These are phyloP conservation scores for Sarocladium strictum DNA, from an alignment of 2,329 filamentous ascomycete genomes.

Conservation along the genomic window DNA sequence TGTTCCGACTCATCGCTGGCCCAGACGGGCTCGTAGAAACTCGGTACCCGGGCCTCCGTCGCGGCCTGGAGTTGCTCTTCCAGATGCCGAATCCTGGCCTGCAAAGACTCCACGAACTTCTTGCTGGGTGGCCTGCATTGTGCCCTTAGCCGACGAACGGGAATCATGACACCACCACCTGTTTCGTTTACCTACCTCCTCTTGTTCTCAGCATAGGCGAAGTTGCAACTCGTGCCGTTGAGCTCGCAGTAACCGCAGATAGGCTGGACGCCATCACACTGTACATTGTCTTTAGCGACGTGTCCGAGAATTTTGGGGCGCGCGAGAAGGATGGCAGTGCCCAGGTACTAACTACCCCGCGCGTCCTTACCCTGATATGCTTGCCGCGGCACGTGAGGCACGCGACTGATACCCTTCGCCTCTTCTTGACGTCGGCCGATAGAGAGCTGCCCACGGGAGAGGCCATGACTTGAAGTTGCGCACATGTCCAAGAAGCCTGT, in stretches of 20 bases:
- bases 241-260: conserved; percentile 12
- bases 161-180: no score
- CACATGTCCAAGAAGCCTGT: no score
- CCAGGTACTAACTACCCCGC: no score
- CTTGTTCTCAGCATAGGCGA: conserved; percentile 13
- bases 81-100: conserved; percentile 14
- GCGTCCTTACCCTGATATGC: no score
- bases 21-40: neutral
- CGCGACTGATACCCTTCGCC: conserved; percentile 15
- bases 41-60: neutral
- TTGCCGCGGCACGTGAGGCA: conserved; percentile 14
- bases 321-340: no score
- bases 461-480: no score
- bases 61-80: conserved; percentile 14
- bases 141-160: no score
- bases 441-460: neutral
- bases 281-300: no score
- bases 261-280: conserved; percentile 14
- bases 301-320: no score
- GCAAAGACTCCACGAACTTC: conserved; percentile 18
- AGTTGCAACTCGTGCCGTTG: conserved; percentile 12
- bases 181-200: no score
- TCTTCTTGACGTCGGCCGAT: neutral
- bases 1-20: neutral
- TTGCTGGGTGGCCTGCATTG: conserved; percentile 21